Base-by-base conservation (phyloP, 305 asterid species). In the Withania somnifera region DNA sequence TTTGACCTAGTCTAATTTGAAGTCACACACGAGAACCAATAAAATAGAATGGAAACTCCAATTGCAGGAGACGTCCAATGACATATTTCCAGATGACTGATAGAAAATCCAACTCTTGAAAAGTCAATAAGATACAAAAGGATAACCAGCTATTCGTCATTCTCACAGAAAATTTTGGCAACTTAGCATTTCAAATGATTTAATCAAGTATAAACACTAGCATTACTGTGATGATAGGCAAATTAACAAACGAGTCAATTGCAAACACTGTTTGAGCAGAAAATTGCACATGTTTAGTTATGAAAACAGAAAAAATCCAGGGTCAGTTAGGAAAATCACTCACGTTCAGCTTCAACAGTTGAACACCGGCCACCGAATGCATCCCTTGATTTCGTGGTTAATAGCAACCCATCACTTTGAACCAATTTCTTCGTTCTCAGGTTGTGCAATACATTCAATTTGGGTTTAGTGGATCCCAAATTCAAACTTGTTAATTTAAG, bases 401-500 rank as follows among this genome's bases (percentile, higher is more conserved):
- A 81, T 80, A 51, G 80, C 85, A 91, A 86, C 26, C 92, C 94
- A 84, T 88, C 88, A 73, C 32, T 89, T 51, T 26, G 87, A 86
- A 82, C 85, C 60, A 36, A 50, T 19, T 84, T 84, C 17, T 38
- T 81, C 22, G 86, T 71, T 79, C 80, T 89, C 28, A 83, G 77
- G 66, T 89, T 87, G 78, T 82, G 85, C 63, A 83, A 82, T 64
- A 83, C 40, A 77, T 84, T 85, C 83, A 88, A 89, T 82, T 87
- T 89, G 82, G 92, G 89, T 75, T 90, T 87, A 52, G 61, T 83
- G 79, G 79, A 84, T 84, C 87, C 88, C 71, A 90, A 85, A 81
- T 88, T 87, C 89, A 88, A 84, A 64, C 80, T 90, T 63, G 85
- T 87, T 28, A 90, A 80, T 85, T 89, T 91, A 57, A 91, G 79